Evolutionary conservation across 1,284 basidiomycete species (phyloP).

Genomic region (Cryptococcus sp.): DNA sequence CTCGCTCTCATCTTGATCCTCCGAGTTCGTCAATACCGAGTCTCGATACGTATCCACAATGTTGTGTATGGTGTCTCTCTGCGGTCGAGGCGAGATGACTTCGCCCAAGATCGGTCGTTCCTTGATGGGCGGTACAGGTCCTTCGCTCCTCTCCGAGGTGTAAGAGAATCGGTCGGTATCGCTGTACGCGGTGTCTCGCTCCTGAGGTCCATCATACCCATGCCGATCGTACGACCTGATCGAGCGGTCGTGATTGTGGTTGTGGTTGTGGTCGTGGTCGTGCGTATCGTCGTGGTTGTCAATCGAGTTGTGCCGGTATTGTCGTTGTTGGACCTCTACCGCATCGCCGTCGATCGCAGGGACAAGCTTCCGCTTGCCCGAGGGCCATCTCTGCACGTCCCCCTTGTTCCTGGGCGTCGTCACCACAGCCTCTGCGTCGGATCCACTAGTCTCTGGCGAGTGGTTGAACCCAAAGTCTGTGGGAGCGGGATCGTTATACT

Average conservation of each 20-base stretch:
- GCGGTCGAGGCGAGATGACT: slow-evolving; percentile 6
- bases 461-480: neutral
- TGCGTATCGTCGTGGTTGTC: no score
- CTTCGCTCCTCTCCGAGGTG: neutral
- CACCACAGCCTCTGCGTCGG: neutral
- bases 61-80: slow-evolving; percentile 27
- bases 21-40: slow-evolving; percentile 1
- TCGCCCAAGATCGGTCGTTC: slow-evolving; percentile 3
- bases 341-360: neutral
- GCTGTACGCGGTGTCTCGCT: neutral
- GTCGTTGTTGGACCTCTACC: no score
- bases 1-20: neutral
- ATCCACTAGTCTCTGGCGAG: slow-evolving; percentile 6
- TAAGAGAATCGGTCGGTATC: neutral
- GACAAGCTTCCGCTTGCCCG: slow-evolving; percentile 1
- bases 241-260: no score
- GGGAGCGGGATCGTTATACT: neutral
- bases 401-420: neutral
- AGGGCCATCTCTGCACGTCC: neutral
- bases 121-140: slow-evolving; percentile 3
- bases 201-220: neutral
- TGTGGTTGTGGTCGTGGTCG: no score
- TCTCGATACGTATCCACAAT: slow-evolving; percentile 29
- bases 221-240: neutral
- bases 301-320: no score